Base-by-base conservation (phyloP, 352 stramenopile species). In the Phytophthora fragariae region DNA sequence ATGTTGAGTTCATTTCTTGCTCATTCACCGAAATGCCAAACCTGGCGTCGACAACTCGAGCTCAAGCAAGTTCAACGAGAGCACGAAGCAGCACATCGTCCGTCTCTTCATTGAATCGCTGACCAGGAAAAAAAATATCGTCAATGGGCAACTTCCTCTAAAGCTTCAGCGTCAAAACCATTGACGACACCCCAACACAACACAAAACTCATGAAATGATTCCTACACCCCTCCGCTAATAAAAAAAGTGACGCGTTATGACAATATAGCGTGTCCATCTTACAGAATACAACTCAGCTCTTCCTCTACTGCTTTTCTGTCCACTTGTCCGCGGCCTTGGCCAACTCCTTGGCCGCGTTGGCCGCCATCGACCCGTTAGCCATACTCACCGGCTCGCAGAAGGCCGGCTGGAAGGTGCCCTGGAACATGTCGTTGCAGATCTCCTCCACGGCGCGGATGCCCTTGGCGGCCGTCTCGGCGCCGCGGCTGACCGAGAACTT, bases 361-460 rank as follows among this genome's bases (percentile, higher is more conserved):
- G 31, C 41, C 1, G 83, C 64, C 27, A 65, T 15, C n/a, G 57
- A 65, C 29, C 63, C 44, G 35, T 59, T 57, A 0, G 66, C 58
- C 7, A 49, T 49, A 9, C 59, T 54, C 21, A 60, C 47, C 3
- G 84, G 70, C 39, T 93, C 85, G 59, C 88, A 95, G 21, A 88
- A 76, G 11, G 84, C 74, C 7, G 88, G 84, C 49, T 85, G 81
- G 55, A 94, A 95, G 29, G 84, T 94, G 44, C 89, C 89, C 59
- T 96, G 78, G 60, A 95, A 96, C 73, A 96, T 94, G 61, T 96
- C 86, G 52, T 91, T 80, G 77, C 89, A 96, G 72, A 96, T 92
- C 33, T 77, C 73, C 65, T 96, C 89, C 57, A 96, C 82, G 21
- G 86, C 88, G 55, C 84, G 77, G 62, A 96, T 93, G 62, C 89